Base-by-base conservation (phyloP, 176 grass and related monocot species). In the Dendrocalamus sinicus region DNA sequence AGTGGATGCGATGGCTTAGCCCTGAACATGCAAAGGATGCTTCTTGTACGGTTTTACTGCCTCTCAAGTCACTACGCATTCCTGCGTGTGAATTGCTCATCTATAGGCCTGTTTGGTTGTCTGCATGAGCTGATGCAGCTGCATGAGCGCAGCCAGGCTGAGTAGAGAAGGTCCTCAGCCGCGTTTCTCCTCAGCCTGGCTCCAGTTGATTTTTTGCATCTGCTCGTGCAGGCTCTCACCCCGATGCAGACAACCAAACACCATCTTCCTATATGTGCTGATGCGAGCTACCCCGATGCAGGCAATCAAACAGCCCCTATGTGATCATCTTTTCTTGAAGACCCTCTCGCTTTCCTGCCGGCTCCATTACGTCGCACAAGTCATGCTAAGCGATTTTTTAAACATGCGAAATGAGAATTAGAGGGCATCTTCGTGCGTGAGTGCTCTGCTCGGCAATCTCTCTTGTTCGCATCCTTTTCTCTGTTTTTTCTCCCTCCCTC, bases 71-170 rank as follows among this genome's bases (percentile, higher is more conserved):
- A 6, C 71, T 16, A 30, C n/a, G 30, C 60, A 52, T 65, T 30
- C 32, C 51, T 86, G 20, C 76, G 30, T 73, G 76, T 28, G 39
- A 72, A 80, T 35, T 20, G 66, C 67, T 55, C n/a, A n/a, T n/a
- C n/a, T n/a, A n/a, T n/a, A n/a, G n/a, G n/a, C n/a, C n/a, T n/a
- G n/a, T n/a, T n/a, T n/a, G n/a, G n/a, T n/a, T n/a, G n/a, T n/a
- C n/a, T n/a, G n/a, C n/a, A n/a, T n/a, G n/a, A n/a, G n/a, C n/a
- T n/a, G n/a, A n/a, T n/a, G n/a, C n/a, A n/a, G n/a, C n/a, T n/a
- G n/a, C n/a, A n/a, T n/a, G n/a, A n/a, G n/a, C n/a, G n/a, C n/a
- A n/a, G n/a, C n/a, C n/a, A n/a, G n/a, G n/a, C n/a, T n/a, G n/a
- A n/a, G n/a, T n/a, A n/a, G n/a, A n/a, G n/a, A n/a, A n/a, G n/a